Conservation (phyloP, 2,329 filamentous ascomycete species). For the Ophiostoma piceae region DNA sequence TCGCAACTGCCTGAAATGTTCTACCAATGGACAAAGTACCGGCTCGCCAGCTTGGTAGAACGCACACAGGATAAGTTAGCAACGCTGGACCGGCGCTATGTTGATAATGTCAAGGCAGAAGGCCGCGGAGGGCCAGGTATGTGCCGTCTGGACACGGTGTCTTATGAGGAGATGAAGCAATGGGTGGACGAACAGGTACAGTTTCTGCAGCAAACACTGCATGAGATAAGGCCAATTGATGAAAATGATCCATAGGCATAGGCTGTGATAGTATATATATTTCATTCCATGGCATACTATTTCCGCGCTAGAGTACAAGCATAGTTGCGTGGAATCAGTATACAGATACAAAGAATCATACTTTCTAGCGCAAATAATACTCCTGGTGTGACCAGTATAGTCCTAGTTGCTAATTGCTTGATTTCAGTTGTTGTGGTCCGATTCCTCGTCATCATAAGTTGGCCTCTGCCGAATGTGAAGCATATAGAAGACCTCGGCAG, state of each 20-base stretch:
- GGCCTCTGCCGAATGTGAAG: not conserved
- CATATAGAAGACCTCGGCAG: not conserved
- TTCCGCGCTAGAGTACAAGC: too few relatives aligned
- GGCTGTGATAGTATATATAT: not conserved
- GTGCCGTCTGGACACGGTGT: conserved; percentile 3
- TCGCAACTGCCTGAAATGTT: conserved; percentile 10
- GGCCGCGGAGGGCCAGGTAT: not conserved
- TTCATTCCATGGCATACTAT: too few relatives aligned
- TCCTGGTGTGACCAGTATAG: too few relatives aligned
- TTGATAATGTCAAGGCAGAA: not conserved
- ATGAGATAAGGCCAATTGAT: not conserved
- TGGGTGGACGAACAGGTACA: conserved; percentile 6
- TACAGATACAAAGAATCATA: too few relatives aligned
- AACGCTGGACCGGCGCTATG: not conserved
- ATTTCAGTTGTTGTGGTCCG: not conserved
- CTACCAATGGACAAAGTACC: conserved; percentile 13
- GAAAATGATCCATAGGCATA: not conserved
- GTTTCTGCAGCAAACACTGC: conserved; percentile 3
- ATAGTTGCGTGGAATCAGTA: too few relatives aligned
- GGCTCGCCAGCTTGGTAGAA: not conserved
- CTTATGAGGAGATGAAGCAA: not conserved
- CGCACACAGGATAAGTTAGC: not conserved
- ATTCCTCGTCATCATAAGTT: not conserved
- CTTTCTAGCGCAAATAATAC: too few relatives aligned
- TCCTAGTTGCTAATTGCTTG: not conserved